Base-by-base conservation (phyloP, 768 basidiomycete species). In the Boletus sp. region DNA sequence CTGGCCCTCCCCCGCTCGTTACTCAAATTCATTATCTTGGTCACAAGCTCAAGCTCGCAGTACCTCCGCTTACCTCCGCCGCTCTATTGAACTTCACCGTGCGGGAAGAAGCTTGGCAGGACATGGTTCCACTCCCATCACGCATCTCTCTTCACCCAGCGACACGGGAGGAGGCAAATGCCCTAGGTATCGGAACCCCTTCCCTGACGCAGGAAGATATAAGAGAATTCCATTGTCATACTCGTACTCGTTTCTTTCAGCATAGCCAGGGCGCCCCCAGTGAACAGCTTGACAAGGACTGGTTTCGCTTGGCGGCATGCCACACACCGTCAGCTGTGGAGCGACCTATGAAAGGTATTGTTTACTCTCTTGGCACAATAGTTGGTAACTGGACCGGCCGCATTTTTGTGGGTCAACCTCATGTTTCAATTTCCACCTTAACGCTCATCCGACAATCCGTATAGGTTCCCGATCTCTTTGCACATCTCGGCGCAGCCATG, bases 371-470 rank as follows among this genome's bases (percentile, higher is more conserved):
- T 20, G 83, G 82, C 24, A 68, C 76, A 4, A 50, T 82, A 11
- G 61, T 65, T 39, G 83, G 81, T 30, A 68, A 67, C 11, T 83
- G 81, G 81, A 71, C 67, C 24, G 82, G 82, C 12, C 78, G 76
- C 48, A 73, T 77, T 40, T 52, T 78, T 59, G 83, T 80, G 65
- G 42, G 78, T 71, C 48, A 30, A 40, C 53, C 59, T 52, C 52
- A 9, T 57, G 50, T 51, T 51, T 58, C 45, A 35, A 45, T 29
- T 44, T 20, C 45, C 29, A 33, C 47, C 29, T 67, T 59, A 28
- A 54, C 5, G 58, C 72, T 52, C 61, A 72, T 55, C 57, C 61
- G n/a, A 57, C 58, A 24, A 50, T 56, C 18, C 59, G 64, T 47
- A 33, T 58, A 68, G 65, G 52, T 66, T 54, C 59, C 65, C 61